Evolutionary conservation across 169 alveolate genomes (phyloP).

Genomic region (Plasmodium chabaudi): DNA sequence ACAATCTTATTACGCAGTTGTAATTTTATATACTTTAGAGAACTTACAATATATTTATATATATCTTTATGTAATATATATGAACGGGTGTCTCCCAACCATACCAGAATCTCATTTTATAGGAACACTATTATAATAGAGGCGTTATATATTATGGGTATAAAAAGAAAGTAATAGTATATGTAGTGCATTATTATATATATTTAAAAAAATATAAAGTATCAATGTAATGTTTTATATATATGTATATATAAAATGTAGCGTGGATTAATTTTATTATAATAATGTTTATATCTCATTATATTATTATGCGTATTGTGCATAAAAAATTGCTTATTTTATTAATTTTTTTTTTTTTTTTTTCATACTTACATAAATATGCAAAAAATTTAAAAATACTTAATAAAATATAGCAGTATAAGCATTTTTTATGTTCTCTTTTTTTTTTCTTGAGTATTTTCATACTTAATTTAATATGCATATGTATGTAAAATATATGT

Average conservation of each 20-base stretch:
- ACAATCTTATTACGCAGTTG: too few relatives aligned
- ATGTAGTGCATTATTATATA: too few relatives aligned
- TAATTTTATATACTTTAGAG: too few relatives aligned
- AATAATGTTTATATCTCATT: background rate
- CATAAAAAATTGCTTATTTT: background rate
- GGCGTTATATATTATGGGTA: too few relatives aligned
- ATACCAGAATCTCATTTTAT: too few relatives aligned
- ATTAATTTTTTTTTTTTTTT: background rate
- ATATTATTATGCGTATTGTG: background rate
- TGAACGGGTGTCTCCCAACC: too few relatives aligned
- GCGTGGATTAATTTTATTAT: background rate
- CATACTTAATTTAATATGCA: constrained; percentile 12
- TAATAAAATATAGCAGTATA: background rate
- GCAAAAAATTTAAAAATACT: constrained; percentile 2
- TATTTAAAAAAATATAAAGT: too few relatives aligned
- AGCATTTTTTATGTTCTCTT: background rate
- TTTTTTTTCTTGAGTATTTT: constrained; percentile 8
- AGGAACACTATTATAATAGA: too few relatives aligned
- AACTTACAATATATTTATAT: too few relatives aligned
- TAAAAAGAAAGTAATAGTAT: too few relatives aligned
- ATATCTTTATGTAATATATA: too few relatives aligned
- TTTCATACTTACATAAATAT: background rate
- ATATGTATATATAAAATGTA: background rate
- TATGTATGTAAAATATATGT: constrained; percentile 19
- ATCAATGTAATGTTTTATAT: background rate